Conservation (phyloP, 1,284 basidiomycete species). For the Ceratobasidium sp. region DNA sequence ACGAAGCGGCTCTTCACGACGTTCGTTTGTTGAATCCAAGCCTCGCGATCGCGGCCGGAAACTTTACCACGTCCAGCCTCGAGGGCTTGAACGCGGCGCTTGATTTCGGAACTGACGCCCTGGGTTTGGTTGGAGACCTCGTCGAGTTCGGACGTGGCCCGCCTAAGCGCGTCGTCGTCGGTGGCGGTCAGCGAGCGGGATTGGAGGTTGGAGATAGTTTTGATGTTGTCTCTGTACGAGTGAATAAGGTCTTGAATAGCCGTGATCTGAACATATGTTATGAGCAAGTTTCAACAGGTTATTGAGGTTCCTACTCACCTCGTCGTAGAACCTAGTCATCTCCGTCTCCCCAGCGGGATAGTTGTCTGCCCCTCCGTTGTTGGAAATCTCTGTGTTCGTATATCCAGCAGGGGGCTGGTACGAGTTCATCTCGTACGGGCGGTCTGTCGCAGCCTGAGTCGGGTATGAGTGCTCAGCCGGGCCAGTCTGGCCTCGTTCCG, state of each 20-base stretch:
- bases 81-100: conserved; percentile 30
- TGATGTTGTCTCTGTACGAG: conserved; percentile 46
- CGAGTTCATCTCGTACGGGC: conserved; percentile 32
- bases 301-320: conserved; percentile 15
- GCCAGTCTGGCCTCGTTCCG: conserved; percentile 32
- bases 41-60: conserved; percentile 24
- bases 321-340: conserved; percentile 45
- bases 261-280: conserved; percentile 36
- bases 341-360: conserved; percentile 32
- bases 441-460: conserved; percentile 11
- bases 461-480: conserved; percentile 13
- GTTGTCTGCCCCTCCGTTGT: conserved; percentile 10
- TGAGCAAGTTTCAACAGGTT: not conserved
- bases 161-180: conserved; percentile 46
- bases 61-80: conserved; percentile 31
- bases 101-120: conserved; percentile 34
- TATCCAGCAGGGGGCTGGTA: conserved; percentile 22
- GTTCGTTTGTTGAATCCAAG: conserved; percentile 42
- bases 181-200: conserved; percentile 47
- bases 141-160: conserved; percentile 45
- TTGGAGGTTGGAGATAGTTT: conserved; percentile 47
- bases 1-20: conserved; percentile 47
- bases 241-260: conserved; percentile 45
- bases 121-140: conserved; percentile 28
- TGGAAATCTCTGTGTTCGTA: not conserved